Conservation (phyloP, 768 basidiomycete genomes). For the Grammothele lineata region DNA sequence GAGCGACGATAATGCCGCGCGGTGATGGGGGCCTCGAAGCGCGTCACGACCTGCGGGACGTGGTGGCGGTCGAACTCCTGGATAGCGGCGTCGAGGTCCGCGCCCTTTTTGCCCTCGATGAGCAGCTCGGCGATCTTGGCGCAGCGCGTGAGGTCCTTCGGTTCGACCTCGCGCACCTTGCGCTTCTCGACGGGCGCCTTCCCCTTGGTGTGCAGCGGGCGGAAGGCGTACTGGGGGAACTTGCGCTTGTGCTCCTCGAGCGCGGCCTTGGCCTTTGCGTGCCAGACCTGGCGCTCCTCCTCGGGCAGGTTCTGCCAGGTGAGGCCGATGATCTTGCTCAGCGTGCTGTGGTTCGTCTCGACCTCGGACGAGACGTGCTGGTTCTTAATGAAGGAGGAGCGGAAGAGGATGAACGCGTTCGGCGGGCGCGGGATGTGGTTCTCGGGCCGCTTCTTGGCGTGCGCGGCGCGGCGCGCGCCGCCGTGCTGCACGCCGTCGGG, state of each 20-base stretch:
- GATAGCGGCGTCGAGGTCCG: constrained; percentile 31
- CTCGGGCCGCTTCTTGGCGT: constrained; percentile 66
- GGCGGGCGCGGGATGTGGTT: constrained; percentile 81
- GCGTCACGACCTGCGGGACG: constrained; percentile 58
- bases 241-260: constrained; percentile 71
- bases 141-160: constrained; percentile 60
- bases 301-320: constrained; percentile 78
- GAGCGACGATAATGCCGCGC: constrained; percentile 67
- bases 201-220: constrained; percentile 52
- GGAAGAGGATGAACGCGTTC: constrained; percentile 85
- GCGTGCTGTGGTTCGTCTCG: constrained; percentile 78
- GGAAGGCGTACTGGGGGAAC: constrained; percentile 74
- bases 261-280: constrained; percentile 67
- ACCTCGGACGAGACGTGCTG: constrained; percentile 74
- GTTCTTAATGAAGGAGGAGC: constrained; percentile 75
- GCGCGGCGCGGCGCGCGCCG: constrained; percentile 33
- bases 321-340: constrained; percentile 81
- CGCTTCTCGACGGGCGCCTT: constrained; percentile 42
- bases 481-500: constrained; percentile 19
- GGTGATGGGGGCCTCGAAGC: constrained; percentile 71
- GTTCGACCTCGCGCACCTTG: constrained; percentile 58
- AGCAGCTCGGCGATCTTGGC: constrained; percentile 64
- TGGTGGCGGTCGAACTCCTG: constrained; percentile 42
- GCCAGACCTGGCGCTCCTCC: constrained; percentile 76
- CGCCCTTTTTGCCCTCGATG: constrained; percentile 36